Percentiles rank a stretch among this genome's conserved stretches.
Evolutionary conservation across 768 basidiomycete genomes (phyloP).

Genomic region (Cystoderma amianthinum): DNA sequence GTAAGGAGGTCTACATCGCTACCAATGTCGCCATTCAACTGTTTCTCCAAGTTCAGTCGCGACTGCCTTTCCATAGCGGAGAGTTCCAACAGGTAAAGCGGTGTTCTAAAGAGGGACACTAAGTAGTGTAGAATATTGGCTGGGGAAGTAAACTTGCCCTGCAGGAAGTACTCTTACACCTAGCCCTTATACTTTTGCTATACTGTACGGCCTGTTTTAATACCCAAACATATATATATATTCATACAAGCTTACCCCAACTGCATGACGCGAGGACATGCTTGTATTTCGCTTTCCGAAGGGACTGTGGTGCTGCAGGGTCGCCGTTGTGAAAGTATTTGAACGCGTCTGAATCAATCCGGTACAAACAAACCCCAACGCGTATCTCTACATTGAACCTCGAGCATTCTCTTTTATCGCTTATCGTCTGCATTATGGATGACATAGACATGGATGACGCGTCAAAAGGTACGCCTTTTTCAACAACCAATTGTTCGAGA

Average conservation of each 20-base stretch:
- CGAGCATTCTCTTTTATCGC: not conserved
- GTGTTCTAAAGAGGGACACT: conserved; percentile 22
- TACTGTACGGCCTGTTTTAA: too few relatives aligned
- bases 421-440: conserved; percentile 16
- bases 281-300: too few relatives aligned
- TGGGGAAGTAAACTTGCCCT: conserved; percentile 23
- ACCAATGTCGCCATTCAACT: conserved; percentile 79
- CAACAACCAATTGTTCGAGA: not conserved
- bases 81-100: conserved; percentile 41
- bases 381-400: conserved; percentile 9
- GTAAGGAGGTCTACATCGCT: conserved; percentile 9
- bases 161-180: conserved; percentile 65
- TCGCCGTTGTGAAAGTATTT: too few relatives aligned
- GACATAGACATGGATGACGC: conserved; percentile 22
- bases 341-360: conserved; percentile 9
- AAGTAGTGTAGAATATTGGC: too few relatives aligned
- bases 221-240: not conserved
- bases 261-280: conserved; percentile 10
- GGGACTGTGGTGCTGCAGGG: too few relatives aligned
- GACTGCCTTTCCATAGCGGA: conserved; percentile 58
- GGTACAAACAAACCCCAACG: conserved; percentile 29
- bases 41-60: conserved; percentile 46
- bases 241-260: conserved; percentile 10
- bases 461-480: conserved; percentile 3
- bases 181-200: conserved; percentile 61